phyloP scores from a whole-genome alignment of 305 asterid genomes.

The Ilex paraguariensis region DNA sequence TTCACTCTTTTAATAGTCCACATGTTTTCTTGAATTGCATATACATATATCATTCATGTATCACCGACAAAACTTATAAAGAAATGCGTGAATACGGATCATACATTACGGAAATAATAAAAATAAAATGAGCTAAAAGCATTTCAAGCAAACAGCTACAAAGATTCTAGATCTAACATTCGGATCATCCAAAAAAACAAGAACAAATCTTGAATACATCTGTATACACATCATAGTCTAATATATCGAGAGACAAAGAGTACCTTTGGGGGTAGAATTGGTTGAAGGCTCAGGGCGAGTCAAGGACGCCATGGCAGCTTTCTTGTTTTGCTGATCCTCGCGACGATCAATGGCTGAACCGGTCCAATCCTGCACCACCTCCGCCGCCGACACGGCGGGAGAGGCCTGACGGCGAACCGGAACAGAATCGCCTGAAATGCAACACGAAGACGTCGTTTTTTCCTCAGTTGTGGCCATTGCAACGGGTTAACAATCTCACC shows the following conservation, averaged over 20 bases:
- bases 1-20: no score
- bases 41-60: no score
- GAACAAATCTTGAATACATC: background rate
- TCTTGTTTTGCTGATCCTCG: background rate
- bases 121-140: no score
- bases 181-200: no score
- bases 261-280: background rate
- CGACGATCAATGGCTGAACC: background rate
- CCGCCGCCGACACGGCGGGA: background rate
- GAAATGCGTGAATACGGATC: no score
- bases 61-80: no score
- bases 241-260: background rate
- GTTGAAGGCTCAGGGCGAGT: background rate
- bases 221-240: background rate
- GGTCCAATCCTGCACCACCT: background rate
- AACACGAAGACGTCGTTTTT: background rate
- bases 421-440: background rate
- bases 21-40: no score
- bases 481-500: background rate
- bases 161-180: no score
- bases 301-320: background rate
- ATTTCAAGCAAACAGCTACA: no score
- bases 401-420: background rate
- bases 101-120: no score
- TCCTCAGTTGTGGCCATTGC: background rate